These are phyloP conservation scores for Poa annua DNA, from an alignment of 176 grass and related monocot genomes.

Conservation along the genomic window DNA sequence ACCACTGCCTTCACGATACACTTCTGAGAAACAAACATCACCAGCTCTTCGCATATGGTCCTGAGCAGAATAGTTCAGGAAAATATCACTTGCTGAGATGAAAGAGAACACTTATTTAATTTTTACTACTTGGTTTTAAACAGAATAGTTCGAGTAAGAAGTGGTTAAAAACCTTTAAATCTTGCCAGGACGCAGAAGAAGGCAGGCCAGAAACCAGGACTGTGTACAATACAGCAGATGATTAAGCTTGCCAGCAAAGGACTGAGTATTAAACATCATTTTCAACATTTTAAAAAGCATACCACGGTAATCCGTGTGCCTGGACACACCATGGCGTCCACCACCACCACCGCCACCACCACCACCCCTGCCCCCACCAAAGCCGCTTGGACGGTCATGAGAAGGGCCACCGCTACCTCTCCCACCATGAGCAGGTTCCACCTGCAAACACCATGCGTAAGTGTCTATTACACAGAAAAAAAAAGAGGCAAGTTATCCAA, in stretches of 20 bases:
- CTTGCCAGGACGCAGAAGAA: conserved; percentile 99
- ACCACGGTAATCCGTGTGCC: conserved; percentile 90
- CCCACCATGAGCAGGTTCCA: conserved; percentile 93
- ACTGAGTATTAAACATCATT: conserved; percentile 4
- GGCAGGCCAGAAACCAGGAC: conserved; percentile 84
- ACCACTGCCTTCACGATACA: conserved; percentile 85
- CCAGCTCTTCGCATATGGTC: conserved; percentile 98
- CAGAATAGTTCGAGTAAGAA: too few species aligned
- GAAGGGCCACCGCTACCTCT: conserved; percentile 73
- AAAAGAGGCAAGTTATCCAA: background rate
- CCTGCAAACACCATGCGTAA: conserved; percentile 47
- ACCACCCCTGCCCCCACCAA: conserved; percentile 53
- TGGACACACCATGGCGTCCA: conserved; percentile 77
- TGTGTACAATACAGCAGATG: conserved; percentile 35
- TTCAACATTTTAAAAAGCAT: conserved; percentile 21
- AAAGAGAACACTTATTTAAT: too few species aligned
- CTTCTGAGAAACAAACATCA: conserved; percentile 98
- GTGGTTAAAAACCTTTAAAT: conserved; percentile 72
- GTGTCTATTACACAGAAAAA: background rate
- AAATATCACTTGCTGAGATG: background rate
- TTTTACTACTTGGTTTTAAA: too few species aligned
- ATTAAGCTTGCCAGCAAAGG: conserved; percentile 15
- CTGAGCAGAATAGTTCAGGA: conserved; percentile 39
- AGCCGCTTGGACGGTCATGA: conserved; percentile 52
- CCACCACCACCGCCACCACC: conserved; percentile 41